Conservation (phyloP, 75 land plant genomes). For the Picea glauca region DNA sequence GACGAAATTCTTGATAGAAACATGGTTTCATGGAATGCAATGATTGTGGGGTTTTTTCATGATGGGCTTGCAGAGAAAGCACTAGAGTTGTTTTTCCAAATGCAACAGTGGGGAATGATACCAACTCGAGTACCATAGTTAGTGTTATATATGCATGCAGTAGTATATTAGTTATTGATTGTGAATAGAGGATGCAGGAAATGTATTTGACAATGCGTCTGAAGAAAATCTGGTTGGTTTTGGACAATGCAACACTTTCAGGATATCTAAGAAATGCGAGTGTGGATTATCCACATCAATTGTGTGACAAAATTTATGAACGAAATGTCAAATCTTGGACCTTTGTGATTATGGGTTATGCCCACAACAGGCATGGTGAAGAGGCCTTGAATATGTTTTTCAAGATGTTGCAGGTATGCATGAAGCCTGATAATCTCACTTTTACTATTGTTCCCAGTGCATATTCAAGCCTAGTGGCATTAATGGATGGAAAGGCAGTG, state of each 20-base stretch:
- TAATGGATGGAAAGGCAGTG: neutral
- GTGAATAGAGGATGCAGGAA: slow-evolving; percentile 1
- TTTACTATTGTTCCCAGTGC: slow-evolving; percentile 6
- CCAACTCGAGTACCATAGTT: neutral
- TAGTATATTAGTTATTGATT: neutral
- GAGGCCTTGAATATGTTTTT: slow-evolving; percentile 26
- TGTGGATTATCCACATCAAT: too few relatives aligned
- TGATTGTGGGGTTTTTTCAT: neutral
- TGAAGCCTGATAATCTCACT: slow-evolving; percentile 25
- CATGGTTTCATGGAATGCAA: neutral
- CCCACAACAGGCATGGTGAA: neutral
- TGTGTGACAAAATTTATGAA: slow-evolving; percentile 2
- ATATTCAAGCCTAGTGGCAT: neutral
- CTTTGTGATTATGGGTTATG: neutral
- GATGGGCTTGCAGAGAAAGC: neutral
- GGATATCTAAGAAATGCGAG: too few relatives aligned
- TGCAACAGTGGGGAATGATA: neutral
- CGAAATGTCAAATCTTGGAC: neutral
- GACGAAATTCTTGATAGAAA: too few relatives aligned
- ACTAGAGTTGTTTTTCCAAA: too few relatives aligned
- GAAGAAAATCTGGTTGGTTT: too few relatives aligned
- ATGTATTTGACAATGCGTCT: slow-evolving; percentile 1
- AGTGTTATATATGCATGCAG: slow-evolving; percentile 9
- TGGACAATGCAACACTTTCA: too few relatives aligned
- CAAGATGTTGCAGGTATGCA: slow-evolving; percentile 8